A percentile compares a stretch with the other conserved stretches of the same genome.
These are phyloP conservation scores for Euphorbia pulcherrima DNA, from an alignment of 345 rosid species.

Conservation along the genomic window DNA sequence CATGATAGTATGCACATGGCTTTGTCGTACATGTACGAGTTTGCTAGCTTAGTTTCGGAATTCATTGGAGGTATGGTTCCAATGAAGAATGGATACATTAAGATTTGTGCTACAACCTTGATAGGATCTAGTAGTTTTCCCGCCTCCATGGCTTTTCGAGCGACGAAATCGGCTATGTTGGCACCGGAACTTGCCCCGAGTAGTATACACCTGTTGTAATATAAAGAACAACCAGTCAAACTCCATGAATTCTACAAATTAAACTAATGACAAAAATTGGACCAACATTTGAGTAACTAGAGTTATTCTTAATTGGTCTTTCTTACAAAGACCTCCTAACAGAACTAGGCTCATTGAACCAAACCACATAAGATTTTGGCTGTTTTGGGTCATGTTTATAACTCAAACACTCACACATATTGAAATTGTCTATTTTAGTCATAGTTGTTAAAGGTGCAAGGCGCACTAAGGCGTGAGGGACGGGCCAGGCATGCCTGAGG, in stretches of 20 bases:
- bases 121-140: conserved; percentile 70
- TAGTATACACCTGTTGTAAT: conserved; percentile 68
- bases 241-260: background rate
- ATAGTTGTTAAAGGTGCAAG: too few relatives aligned
- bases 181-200: conserved; percentile 96
- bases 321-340: too few relatives aligned
- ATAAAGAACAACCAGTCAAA: conserved; percentile 1
- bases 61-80: conserved; percentile 75
- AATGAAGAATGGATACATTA: conserved; percentile 88
- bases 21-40: conserved; percentile 89
- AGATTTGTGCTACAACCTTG: conserved; percentile 85
- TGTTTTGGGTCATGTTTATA: too few relatives aligned
- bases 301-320: too few relatives aligned
- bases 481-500: too few relatives aligned
- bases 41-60: conserved; percentile 78
- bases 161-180: conserved; percentile 76
- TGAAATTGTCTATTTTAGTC: too few relatives aligned
- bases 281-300: background rate
- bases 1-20: conserved; percentile 70
- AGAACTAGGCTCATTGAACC: too few relatives aligned
- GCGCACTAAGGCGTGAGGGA: too few relatives aligned
- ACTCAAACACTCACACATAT: too few relatives aligned
- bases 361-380: too few relatives aligned
- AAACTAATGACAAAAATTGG: background rate
- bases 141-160: conserved; percentile 68